Evolutionary conservation across 2,329 filamentous ascomycete species (phyloP).

Genomic region (Aspergillus eucalypticola): DNA sequence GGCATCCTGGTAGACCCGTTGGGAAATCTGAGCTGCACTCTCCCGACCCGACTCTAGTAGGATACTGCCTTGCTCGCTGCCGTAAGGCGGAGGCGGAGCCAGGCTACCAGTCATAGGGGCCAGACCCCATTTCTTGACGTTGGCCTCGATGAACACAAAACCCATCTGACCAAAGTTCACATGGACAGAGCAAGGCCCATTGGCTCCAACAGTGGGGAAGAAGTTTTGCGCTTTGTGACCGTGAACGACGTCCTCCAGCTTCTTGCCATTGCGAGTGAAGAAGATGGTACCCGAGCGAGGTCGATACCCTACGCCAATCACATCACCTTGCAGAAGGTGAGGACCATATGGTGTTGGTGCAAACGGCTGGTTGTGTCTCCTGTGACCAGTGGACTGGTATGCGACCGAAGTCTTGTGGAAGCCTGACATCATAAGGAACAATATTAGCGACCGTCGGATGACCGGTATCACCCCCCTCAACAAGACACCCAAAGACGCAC

Average conservation of each 20-base stretch:
- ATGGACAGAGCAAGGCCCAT: constrained; percentile 87
- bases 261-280: constrained; percentile 98
- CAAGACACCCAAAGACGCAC: constrained; percentile 53
- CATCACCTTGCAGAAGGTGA: constrained; percentile 85
- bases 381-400: constrained; percentile 83
- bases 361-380: constrained; percentile 93
- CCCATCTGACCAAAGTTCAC: constrained; percentile 98
- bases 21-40: constrained; percentile 45
- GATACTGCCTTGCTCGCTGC: constrained; percentile 95
- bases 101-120: constrained; percentile 94
- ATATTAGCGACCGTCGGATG: constrained; percentile 14
- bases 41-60: constrained; percentile 80
- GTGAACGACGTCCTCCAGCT: constrained; percentile 89
- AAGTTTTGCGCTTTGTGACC: constrained; percentile 94
- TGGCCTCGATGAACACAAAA: constrained; percentile 98
- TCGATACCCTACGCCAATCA: constrained; percentile 91
- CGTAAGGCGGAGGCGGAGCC: constrained; percentile 92
- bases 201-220: constrained; percentile 95
- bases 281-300: constrained; percentile 93
- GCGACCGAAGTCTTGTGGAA: constrained; percentile 92
- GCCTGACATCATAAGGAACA: constrained; percentile 52
- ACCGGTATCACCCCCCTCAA: background rate
- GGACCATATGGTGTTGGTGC: constrained; percentile 76
- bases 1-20: constrained; percentile 52
- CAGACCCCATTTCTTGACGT: constrained; percentile 99